Conservation (phyloP, 495 filamentous ascomycete genomes). For the Xylaria nigripes region DNA sequence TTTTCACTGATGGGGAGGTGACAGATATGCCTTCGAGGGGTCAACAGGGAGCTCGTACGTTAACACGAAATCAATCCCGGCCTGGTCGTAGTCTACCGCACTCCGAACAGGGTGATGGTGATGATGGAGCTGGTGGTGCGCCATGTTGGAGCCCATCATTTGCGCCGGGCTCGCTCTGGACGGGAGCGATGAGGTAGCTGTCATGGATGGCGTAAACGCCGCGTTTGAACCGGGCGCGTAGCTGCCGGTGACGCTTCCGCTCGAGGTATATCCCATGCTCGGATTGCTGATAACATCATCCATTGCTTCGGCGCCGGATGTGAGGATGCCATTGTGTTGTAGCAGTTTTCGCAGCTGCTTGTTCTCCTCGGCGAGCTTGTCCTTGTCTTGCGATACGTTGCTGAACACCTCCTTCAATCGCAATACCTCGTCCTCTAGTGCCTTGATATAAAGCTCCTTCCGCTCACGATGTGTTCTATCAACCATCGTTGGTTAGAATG, state of each 20-base stretch:
- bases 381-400: slow-evolving; percentile 55
- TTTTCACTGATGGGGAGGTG: slow-evolving; percentile 52
- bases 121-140: too few relatives aligned
- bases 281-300: slow-evolving; percentile 40
- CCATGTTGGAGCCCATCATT: slow-evolving; percentile 30
- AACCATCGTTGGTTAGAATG: slow-evolving; percentile 7
- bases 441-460: slow-evolving; percentile 91
- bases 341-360: slow-evolving; percentile 67
- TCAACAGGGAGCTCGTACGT: slow-evolving; percentile 60
- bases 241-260: slow-evolving; percentile 52
- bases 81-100: slow-evolving; percentile 70
- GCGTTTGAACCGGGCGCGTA: slow-evolving; percentile 34
- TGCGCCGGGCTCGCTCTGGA: slow-evolving; percentile 28
- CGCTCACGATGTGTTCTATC: slow-evolving; percentile 84
- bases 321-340: slow-evolving; percentile 58
- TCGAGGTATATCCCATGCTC: slow-evolving; percentile 42
- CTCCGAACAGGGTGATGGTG: slow-evolving; percentile 33
- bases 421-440: slow-evolving; percentile 82
- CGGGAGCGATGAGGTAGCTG: slow-evolving; percentile 32
- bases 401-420: slow-evolving; percentile 58
- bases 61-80: slow-evolving; percentile 93
- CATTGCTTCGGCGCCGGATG: slow-evolving; percentile 24
- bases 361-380: slow-evolving; percentile 64
- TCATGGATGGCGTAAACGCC: slow-evolving; percentile 36
- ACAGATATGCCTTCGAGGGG: slow-evolving; percentile 54